Evolutionary conservation across 2,329 filamentous ascomycete species (phyloP).

Genomic region (Pestalotiopsis sp.): DNA sequence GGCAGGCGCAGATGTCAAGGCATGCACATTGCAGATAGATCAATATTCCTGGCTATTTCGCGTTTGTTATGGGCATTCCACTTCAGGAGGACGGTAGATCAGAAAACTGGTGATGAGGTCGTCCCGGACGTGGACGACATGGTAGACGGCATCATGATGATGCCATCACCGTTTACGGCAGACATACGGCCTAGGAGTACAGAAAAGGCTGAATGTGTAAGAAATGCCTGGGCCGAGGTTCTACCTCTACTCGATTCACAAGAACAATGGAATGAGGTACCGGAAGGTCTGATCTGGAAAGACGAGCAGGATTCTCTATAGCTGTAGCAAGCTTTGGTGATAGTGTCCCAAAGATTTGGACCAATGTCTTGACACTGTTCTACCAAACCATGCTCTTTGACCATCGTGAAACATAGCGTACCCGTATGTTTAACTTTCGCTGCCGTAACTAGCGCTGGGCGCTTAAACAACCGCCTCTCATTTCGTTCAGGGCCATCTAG

Average conservation of each 20-base stretch:
- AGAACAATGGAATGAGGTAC: constrained; percentile 28
- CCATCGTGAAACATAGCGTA: too few species aligned
- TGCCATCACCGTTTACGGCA: constrained; percentile 17
- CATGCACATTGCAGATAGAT: constrained; percentile 54
- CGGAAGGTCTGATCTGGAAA: constrained; percentile 22
- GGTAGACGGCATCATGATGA: constrained; percentile 16
- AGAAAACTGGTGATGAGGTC: constrained; percentile 30
- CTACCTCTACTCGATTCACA: constrained; percentile 24
- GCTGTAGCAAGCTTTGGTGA: too few species aligned
- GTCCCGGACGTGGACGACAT: constrained; percentile 14
- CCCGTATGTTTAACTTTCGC: too few species aligned
- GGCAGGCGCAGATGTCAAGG: constrained; percentile 60
- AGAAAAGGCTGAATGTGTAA: constrained; percentile 6
- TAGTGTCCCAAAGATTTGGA: too few species aligned
- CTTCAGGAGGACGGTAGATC: constrained; percentile 26
- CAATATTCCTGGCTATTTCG: constrained; percentile 48
- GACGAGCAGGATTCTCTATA: not conserved
- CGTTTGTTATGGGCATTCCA: constrained; percentile 49
- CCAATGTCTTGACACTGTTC: too few species aligned
- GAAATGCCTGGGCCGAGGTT: constrained; percentile 19
- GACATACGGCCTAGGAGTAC: constrained; percentile 16
- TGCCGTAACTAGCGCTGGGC: too few species aligned
- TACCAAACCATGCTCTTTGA: too few species aligned
- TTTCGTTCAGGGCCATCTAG: too few species aligned
- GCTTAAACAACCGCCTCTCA: too few species aligned